Percentiles rank a stretch among this genome's conserved stretches.
Evolutionary conservation across 805 yeast genomes (phyloP).

Genomic region (Saccharomycopsis olivae): DNA sequence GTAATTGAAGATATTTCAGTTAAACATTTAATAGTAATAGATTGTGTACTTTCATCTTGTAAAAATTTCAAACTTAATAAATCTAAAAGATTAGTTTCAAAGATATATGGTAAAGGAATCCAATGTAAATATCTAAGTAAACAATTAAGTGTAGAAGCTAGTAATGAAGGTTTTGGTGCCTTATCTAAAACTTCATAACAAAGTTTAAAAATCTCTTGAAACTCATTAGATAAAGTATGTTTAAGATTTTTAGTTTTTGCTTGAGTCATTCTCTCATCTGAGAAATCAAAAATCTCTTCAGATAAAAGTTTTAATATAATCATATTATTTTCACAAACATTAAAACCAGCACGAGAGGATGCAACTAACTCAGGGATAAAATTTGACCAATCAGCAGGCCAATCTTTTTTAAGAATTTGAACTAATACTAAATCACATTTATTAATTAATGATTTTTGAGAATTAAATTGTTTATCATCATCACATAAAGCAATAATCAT

Average conservation of each 20-base stretch:
- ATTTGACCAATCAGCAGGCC: conserved; percentile 99
- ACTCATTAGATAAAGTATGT: conserved; percentile 77
- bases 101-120: conserved; percentile 87
- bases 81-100: conserved; percentile 73
- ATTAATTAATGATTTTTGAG: conserved; percentile 75
- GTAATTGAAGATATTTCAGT: conserved; percentile 77
- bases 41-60: conserved; percentile 67
- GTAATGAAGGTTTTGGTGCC: conserved; percentile 73
- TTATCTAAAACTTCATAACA: conserved; percentile 91
- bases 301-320: conserved; percentile 76
- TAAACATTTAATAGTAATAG: conserved; percentile 79
- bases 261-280: conserved; percentile 95
- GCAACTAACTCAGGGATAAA: conserved; percentile 88
- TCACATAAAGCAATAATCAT: conserved; percentile 91
- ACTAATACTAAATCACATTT: conserved; percentile 92
- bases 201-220: conserved; percentile 83
- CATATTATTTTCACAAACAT: conserved; percentile 98
- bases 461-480: conserved; percentile 58
- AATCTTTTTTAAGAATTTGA: conserved; percentile 90
- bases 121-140: conserved; percentile 81
- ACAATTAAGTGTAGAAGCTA: conserved; percentile 75
- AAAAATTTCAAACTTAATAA: conserved; percentile 68
- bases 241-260: conserved; percentile 82
- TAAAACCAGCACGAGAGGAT: conserved; percentile 74
- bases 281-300: conserved; percentile 92